Percentiles rank a stretch among this genome's conserved stretches.
Evolutionary conservation across 768 basidiomycete genomes (phyloP).

Genomic region (Kwoniella sp.): DNA sequence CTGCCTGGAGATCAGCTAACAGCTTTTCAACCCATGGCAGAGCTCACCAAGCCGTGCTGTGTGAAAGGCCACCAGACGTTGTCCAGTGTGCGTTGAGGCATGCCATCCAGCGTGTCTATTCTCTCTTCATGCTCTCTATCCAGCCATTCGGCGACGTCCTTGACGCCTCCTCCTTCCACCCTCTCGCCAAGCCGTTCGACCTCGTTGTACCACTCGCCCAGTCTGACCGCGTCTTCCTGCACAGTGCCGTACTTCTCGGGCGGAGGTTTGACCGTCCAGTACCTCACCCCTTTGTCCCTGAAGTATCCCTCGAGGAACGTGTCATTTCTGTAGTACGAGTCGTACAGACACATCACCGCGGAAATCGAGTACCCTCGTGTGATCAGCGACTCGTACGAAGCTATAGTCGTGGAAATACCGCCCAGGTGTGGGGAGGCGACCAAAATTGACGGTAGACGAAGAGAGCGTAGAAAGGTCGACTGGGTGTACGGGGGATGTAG

Average conservation of each 20-base stretch:
- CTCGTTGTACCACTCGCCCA: conserved; percentile 66
- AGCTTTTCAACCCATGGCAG: neutral
- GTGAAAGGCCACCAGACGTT: conserved; percentile 97
- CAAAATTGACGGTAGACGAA: conserved; percentile 81
- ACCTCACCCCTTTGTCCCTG: conserved; percentile 58
- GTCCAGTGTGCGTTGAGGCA: conserved; percentile 71
- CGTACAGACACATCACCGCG: conserved; percentile 74
- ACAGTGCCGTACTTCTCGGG: conserved; percentile 38
- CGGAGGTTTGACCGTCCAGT: conserved; percentile 48
- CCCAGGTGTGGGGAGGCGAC: conserved; percentile 85
- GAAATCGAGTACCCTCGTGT: conserved; percentile 88
- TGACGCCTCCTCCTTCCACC: conserved; percentile 50
- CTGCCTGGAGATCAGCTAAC: conserved; percentile 34
- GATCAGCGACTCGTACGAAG: conserved; percentile 83
- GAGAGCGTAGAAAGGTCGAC: conserved; percentile 74
- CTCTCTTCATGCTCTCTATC: conserved; percentile 63
- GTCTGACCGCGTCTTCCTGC: conserved; percentile 55
- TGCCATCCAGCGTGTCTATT: conserved; percentile 67
- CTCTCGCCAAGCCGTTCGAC: conserved; percentile 35
- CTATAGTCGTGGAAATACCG: conserved; percentile 87
- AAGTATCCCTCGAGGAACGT: conserved; percentile 80
- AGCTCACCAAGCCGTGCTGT: conserved; percentile 61
- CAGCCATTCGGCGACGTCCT: conserved; percentile 57
- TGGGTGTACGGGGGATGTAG: conserved; percentile 73
- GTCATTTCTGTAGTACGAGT: conserved; percentile 80